phyloP scores from a whole-genome alignment of 768 basidiomycete species.

The Pisolithus marmoratus region DNA sequence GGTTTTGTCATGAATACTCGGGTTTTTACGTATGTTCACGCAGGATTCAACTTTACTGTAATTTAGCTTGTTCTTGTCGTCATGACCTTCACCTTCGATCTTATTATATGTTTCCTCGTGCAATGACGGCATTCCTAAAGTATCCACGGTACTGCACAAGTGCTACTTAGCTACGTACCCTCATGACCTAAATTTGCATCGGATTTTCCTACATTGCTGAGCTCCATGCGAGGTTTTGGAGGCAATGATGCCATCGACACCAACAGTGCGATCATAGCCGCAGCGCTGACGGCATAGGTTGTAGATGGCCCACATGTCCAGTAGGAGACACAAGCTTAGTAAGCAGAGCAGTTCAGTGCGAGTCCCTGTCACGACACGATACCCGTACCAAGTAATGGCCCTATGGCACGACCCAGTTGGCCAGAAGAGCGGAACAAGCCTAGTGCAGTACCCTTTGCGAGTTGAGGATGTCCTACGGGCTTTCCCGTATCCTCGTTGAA shows the following conservation, averaged over 20 bases:
- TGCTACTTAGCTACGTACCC: too few relatives aligned
- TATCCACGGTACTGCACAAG: background rate
- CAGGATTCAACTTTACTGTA: background rate
- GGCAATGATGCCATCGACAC: slow-evolving; percentile 49
- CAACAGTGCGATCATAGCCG: slow-evolving; percentile 60
- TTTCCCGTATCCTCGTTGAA: slow-evolving; percentile 55
- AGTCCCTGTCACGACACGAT: slow-evolving; percentile 2
- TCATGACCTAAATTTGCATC: too few relatives aligned
- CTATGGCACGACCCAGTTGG: slow-evolving; percentile 89
- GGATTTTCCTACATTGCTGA: background rate
- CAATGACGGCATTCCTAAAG: background rate
- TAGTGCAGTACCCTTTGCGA: slow-evolving; percentile 80
- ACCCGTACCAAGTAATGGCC: slow-evolving; percentile 77
- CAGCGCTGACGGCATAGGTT: slow-evolving; percentile 64
- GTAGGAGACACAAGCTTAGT: slow-evolving; percentile 74
- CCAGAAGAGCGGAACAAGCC: slow-evolving; percentile 89
- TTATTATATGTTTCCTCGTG: background rate
- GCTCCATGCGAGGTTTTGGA: background rate
- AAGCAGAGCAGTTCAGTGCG: slow-evolving; percentile 8
- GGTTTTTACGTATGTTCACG: background rate
- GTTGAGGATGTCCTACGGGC: slow-evolving; percentile 50
- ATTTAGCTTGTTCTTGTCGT: background rate
- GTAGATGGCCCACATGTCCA: slow-evolving; percentile 82
- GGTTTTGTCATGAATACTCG: background rate
- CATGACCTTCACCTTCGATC: background rate